Base-by-base conservation (phyloP, 371 early-diverging fungal species). In the Mortierella sp. region DNA sequence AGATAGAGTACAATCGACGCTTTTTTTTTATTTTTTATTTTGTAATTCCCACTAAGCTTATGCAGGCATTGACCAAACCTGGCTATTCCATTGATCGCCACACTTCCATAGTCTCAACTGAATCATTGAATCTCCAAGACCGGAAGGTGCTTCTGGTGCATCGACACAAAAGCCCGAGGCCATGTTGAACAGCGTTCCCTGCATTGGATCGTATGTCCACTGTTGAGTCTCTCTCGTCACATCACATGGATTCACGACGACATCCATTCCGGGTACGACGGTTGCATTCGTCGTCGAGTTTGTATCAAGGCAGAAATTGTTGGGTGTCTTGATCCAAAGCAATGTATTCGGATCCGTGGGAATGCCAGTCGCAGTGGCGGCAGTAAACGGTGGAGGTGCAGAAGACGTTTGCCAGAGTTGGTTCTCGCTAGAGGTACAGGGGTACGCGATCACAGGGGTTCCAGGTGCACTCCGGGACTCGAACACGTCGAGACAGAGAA, bases 1-100 rank as follows among this genome's bases (percentile, higher is more conserved):
- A n/a, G n/a, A 21, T 48, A 24, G 5, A 24, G 48, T 14, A 15
- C 7, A 27, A 14, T 50, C n/a, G 51, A 50, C 26, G 2, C 31
- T 48, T 3, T 26, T 5, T 41, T 23, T 4, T 31, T n/a, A 3
- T 15, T 31, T 15, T 28, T 4, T 32, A 8, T 3, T 51, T 51
- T 37, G 5, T 50, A 46, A 49, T 51, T 6, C 21, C 3, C 2
- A 27, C n/a, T 31, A 26, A 7, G 3, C 0, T 43, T 62, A 73
- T 32, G 64, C 56, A 6, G 69, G 75, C 64, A 73, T 62, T n/a
- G 75, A 73, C 61, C 66, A 73, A 19, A 73, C 64, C 48, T 73
- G 75, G 23, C 52, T 73, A 31, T 73, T 54, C 19, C 34, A 58
- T 15, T 67, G 64, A 3, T 54, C 53, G 7, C 64, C 68, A 48